These are phyloP conservation scores for Aspergillus chevalieri DNA, from an alignment of 2,329 filamentous ascomycete species.

Conservation along the genomic window DNA sequence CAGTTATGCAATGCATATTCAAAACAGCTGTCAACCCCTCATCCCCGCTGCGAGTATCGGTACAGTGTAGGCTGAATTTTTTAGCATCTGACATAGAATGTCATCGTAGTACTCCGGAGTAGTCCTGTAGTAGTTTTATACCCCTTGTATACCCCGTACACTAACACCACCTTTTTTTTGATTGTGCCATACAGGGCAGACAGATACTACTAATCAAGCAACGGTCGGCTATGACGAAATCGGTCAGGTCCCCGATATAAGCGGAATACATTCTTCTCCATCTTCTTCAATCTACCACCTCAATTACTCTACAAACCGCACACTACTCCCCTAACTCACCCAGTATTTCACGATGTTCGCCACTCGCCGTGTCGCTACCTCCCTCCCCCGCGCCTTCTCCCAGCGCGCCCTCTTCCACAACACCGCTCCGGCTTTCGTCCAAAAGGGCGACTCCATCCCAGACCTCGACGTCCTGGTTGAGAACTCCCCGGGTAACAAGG, in stretches of 20 bases:
- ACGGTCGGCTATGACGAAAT: too few relatives aligned
- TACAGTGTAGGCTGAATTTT: too few relatives aligned
- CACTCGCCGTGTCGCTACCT: slow-evolving; percentile 29
- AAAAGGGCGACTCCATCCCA: slow-evolving; percentile 74
- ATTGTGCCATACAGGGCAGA: too few relatives aligned
- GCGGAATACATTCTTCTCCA: too few relatives aligned
- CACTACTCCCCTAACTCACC: not conserved
- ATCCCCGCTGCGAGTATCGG: not conserved
- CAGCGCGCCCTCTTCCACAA: slow-evolving; percentile 34
- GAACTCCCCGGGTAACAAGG: slow-evolving; percentile 82
- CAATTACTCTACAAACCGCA: not conserved
- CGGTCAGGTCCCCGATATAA: too few relatives aligned
- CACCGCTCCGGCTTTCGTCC: slow-evolving; percentile 49
- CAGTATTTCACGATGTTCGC: slow-evolving; percentile 28
- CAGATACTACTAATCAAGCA: too few relatives aligned
- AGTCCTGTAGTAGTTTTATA: too few relatives aligned
- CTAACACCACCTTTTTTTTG: too few relatives aligned
- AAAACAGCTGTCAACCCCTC: not conserved
- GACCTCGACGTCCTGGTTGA: slow-evolving; percentile 71
- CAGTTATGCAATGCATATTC: too few relatives aligned
- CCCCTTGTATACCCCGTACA: too few relatives aligned
- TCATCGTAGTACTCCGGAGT: too few relatives aligned
- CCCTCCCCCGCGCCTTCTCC: slow-evolving; percentile 23
- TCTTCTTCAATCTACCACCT: not conserved
- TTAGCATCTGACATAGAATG: too few relatives aligned